phyloP scores from a whole-genome alignment of 306 rosid genomes.

The Vigna reflexopilosa region DNA sequence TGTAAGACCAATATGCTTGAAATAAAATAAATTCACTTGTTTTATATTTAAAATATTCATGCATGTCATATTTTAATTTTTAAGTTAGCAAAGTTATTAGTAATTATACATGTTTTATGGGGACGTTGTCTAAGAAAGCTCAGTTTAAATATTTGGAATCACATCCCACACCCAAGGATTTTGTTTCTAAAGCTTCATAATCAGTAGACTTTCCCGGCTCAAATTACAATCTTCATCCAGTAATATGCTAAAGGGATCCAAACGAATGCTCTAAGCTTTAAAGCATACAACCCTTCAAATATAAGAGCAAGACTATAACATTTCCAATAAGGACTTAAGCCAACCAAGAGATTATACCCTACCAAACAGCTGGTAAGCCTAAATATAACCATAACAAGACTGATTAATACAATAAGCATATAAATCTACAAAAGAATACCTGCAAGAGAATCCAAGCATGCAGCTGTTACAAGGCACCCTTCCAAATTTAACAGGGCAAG shows the following conservation, averaged over 20 bases:
- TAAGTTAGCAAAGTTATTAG: no score
- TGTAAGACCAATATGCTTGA: no score
- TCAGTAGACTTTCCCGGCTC: conserved; percentile 18
- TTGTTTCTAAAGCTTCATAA: conserved; percentile 25
- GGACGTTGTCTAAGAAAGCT: not conserved
- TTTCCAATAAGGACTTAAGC: not conserved
- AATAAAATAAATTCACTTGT: no score
- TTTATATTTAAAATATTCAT: no score
- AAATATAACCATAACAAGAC: conserved; percentile 27
- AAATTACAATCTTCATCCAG: conserved; percentile 25
- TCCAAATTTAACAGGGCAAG: conserved; percentile 86
- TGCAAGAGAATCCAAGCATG: conserved; percentile 83
- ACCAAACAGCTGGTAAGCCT: conserved; percentile 14
- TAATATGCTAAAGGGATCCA: conserved; percentile 26
- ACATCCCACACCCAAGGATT: conserved; percentile 4
- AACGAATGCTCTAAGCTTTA: conserved; percentile 31
- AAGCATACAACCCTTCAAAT: not conserved
- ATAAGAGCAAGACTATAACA: not conserved
- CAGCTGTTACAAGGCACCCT: conserved; percentile 89
- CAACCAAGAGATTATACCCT: not conserved
- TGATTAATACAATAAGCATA: conserved; percentile 19
- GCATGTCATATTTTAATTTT: no score
- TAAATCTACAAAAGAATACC: conserved; percentile 56
- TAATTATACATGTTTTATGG: no score
- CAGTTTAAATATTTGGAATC: conserved; percentile 21